A percentile compares a stretch with the other conserved stretches of the same genome.
phyloP scores from a whole-genome alignment of 1,284 basidiomycete species.

The Coriolopsis trogii region DNA sequence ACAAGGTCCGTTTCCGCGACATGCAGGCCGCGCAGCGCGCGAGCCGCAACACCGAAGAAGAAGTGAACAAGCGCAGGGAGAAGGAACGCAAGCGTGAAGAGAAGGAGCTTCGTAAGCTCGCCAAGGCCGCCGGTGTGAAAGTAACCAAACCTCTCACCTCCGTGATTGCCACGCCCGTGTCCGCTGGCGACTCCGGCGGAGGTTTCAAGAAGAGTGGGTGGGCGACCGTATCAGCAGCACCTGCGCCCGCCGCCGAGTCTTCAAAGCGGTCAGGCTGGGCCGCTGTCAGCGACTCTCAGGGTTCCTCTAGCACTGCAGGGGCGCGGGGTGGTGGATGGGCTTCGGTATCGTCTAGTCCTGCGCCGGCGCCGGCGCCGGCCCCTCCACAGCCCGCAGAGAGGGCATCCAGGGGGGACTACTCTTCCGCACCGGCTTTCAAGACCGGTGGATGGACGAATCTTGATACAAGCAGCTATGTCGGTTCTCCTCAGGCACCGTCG shows the following conservation, averaged over 20 bases:
- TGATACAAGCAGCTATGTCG: conserved; percentile 42
- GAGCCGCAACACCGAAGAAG: conserved; percentile 53
- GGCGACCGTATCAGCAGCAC: conserved; percentile 40
- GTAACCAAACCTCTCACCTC: conserved; percentile 52
- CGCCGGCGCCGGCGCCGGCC: conserved; percentile 25
- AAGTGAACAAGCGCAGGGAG: conserved; percentile 73
- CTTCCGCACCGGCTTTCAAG: conserved; percentile 49
- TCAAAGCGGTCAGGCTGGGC: conserved; percentile 25
- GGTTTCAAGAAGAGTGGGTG: conserved; percentile 64
- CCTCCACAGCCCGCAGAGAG: conserved; percentile 10
- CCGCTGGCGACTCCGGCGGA: conserved; percentile 23
- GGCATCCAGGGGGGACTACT: conserved; percentile 22
- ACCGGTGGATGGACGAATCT: conserved; percentile 63
- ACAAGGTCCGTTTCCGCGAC: conserved; percentile 75
- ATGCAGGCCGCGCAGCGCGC: conserved; percentile 69
- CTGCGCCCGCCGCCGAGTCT: conserved; percentile 7
- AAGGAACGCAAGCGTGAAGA: conserved; percentile 83
- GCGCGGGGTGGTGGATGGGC: conserved; percentile 11
- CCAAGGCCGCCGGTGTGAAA: conserved; percentile 75
- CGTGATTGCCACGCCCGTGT: conserved; percentile 22
- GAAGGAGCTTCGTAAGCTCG: conserved; percentile 78
- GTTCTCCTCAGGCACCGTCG: conserved; percentile 24
- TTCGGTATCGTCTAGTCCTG: conserved; percentile 14
- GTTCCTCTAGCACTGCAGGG: conserved; percentile 1
- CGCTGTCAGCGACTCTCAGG: conserved; percentile 38